These are phyloP conservation scores for Plasmodium coatneyi DNA, from an alignment of 169 alveolate species.

Conservation along the genomic window DNA sequence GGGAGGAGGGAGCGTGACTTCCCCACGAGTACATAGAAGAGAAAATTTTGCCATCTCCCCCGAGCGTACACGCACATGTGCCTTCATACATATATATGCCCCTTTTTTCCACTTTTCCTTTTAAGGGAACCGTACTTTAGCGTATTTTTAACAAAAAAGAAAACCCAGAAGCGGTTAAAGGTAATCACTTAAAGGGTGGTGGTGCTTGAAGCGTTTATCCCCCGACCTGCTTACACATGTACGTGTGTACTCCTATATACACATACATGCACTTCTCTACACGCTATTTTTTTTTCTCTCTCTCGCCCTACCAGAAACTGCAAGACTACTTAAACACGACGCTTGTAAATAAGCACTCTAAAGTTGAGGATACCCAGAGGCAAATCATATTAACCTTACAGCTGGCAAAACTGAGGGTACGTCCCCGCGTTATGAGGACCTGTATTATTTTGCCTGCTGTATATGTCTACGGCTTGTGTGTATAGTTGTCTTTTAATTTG, in stretches of 20 bases:
- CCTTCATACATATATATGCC: neutral
- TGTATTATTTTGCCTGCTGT: neutral
- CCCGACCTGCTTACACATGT: neutral
- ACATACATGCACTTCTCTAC: neutral
- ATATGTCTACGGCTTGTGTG: neutral
- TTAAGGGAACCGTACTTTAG: conserved; percentile 65
- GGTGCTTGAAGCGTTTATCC: neutral
- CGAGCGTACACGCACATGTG: neutral
- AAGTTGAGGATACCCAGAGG: conserved; percentile 63
- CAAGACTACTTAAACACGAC: conserved; percentile 74
- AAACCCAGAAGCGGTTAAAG: conserved; percentile 21
- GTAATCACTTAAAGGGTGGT: conserved; percentile 13
- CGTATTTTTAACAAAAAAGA: conserved; percentile 66
- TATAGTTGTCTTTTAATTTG: neutral
- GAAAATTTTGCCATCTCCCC: neutral
- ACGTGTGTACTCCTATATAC: neutral
- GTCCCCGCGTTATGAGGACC: neutral
- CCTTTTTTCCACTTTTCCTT: neutral
- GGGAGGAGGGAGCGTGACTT: conserved; percentile 11
- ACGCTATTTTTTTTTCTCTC: conserved; percentile 15
- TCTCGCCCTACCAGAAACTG: conserved; percentile 22
- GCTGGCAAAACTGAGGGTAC: conserved; percentile 73
- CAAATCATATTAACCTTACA: conserved; percentile 67
- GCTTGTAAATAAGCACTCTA: conserved; percentile 69
- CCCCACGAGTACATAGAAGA: conserved; percentile 3